Base-by-base conservation (phyloP, 208 protist genomes). In the Strigomonas culicis region DNA sequence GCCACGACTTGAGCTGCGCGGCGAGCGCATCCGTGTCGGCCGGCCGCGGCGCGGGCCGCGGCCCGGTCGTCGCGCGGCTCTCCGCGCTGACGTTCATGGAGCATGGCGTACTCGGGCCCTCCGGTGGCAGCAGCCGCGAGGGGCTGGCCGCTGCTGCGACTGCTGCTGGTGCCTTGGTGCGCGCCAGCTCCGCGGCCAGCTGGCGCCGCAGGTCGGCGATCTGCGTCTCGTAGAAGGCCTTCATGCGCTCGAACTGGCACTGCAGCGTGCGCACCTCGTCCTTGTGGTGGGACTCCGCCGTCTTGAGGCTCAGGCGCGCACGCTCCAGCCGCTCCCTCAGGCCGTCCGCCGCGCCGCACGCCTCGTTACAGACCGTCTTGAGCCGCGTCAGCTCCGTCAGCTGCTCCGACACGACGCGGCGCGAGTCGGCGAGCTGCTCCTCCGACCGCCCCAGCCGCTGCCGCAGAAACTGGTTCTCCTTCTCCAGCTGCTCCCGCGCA, bases 201-300 rank as follows among this genome's bases (percentile, higher is more conserved):
- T 94, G 85, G 13, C 76, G 76, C 17, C 79, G 75, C 43, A 88
- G 71, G 72, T 94, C 88, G 1, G 83, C 80, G 47, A 94, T 66
- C 72, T 92, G 80, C 10, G 79, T 61, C 49, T 94, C 88, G 64
- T 88, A 90, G 25, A 83, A 79, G 13, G 77, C 75, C 46, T 84
- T 82, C 58, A 86, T 68, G 21, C 85, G 84, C 63, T 86, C 85
- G 59, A 84, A 81, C 73, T 94, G 80, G 19, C 59, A 22, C 56
- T 73, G 75, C 64, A 90, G 68, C 27, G 79, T 79, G 34, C 59
- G 59, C 22, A 88, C 68, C 59, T 90, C 78, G 27, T 81, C 75
- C 15, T 66, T 65, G 63, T 87, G 83, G 46, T 82, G 77, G 31
- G 41, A 53, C n/a, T 79, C 80, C 11, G 66, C 47, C 21, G 68